phyloP scores from a whole-genome alignment of 768 basidiomycete species.

The Rhodosporidiobolus sp. region DNA sequence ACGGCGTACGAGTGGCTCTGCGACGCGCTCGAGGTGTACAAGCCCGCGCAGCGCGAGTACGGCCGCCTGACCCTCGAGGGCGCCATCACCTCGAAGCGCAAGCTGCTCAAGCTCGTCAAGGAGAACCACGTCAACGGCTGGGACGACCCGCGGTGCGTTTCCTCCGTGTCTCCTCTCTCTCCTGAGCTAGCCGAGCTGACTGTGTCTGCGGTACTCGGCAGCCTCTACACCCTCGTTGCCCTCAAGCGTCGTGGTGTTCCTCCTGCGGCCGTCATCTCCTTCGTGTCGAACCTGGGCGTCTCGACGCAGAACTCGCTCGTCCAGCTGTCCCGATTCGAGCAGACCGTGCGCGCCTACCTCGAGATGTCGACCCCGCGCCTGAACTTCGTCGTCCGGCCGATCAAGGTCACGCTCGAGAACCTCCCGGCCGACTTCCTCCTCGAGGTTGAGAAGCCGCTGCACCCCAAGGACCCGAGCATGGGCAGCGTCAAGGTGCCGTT shows the following conservation, averaged over 20 bases:
- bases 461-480: conserved; percentile 86
- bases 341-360: conserved; percentile 78
- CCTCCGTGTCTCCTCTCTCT: not conserved
- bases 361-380: conserved; percentile 83
- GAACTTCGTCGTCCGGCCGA: conserved; percentile 82
- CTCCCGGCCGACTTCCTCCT: conserved; percentile 77
- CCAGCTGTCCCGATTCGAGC: conserved; percentile 84
- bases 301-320: conserved; percentile 80
- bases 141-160: conserved; percentile 78
- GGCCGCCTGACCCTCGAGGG: conserved; percentile 89
- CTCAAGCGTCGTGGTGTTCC: conserved; percentile 91
- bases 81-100: conserved; percentile 94
- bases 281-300: conserved; percentile 91
- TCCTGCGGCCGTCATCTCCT: conserved; percentile 89
- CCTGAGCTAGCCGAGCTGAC: too few species aligned
- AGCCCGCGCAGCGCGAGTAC: conserved; percentile 93
- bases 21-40: conserved; percentile 94
- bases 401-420: conserved; percentile 89
- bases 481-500: conserved; percentile 79
- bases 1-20: conserved; percentile 99
- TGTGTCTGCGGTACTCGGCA: not conserved
- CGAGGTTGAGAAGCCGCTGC: conserved; percentile 83
- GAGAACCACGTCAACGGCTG: conserved; percentile 81
- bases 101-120: conserved; percentile 82
- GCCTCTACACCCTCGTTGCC: conserved; percentile 89